Percentiles rank a stretch among this genome's conserved stretches.
Conservation (phyloP, 345 rosid species). For the Eucalyptus erythrocorys region DNA sequence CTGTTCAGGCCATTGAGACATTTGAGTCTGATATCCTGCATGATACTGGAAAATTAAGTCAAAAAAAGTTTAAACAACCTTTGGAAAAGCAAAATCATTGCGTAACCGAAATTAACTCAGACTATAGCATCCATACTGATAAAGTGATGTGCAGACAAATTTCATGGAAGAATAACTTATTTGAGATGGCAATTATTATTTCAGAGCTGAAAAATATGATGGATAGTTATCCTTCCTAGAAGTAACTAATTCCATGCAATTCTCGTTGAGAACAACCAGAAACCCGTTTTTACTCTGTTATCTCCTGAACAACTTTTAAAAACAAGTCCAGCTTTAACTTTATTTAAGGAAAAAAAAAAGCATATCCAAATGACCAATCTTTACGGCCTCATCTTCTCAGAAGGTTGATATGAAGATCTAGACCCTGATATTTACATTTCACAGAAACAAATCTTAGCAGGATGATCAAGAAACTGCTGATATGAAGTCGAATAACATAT, state of each 20-base stretch:
- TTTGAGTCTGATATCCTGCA: conserved; percentile 89
- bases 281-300: neutral
- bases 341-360: too few relatives aligned
- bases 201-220: neutral
- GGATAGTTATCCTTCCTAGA: neutral
- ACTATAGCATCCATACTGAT: neutral
- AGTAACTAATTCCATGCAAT: neutral
- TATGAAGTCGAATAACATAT: neutral
- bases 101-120: neutral
- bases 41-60: conserved; percentile 63
- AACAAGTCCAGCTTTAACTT: neutral
- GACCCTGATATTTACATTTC: neutral
- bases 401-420: neutral
- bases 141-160: neutral
- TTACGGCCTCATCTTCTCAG: neutral
- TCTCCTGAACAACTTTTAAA: neutral
- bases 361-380: neutral
- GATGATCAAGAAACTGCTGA: neutral
- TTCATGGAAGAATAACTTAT: neutral
- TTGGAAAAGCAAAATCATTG: neutral
- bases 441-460: neutral
- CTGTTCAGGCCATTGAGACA: conserved; percentile 92
- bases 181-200: neutral
- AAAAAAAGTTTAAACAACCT: neutral
- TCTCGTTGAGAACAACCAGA: neutral